Base-by-base conservation (phyloP, 441 rosid species). In the Manihot esculenta region DNA sequence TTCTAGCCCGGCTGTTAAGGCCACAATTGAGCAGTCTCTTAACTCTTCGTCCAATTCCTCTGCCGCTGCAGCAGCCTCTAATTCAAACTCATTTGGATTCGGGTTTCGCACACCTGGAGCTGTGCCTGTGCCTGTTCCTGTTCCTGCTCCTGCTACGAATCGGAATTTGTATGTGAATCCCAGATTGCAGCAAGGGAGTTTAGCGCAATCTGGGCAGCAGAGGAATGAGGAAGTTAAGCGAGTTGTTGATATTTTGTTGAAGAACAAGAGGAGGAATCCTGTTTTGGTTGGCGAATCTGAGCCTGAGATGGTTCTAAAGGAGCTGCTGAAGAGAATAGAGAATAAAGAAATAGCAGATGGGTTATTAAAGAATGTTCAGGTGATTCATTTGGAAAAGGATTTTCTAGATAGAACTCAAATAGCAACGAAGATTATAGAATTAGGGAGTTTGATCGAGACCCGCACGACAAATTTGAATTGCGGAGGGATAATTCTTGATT, bases 1-100 rank as follows among this genome's bases (percentile, higher is more conserved):
- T 80, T 94, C 98, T 1, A 94, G 99, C 62, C 97, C 97, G 0
- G 92, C 94, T 1, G 99, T 94, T n/a, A 94, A 92, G 72, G 84
- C 94, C 50, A 85, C 92, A 23, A 89, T 94, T 68, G 99, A 94
- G 77, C 96, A 92, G 71, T 89, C 97, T 61, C 20, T 70, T 1
- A 87, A 77, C 77, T 75, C 88, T 0, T 55, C 84, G 69, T 41
- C 74, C 10, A 67, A 67, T 68, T 57, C 78, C 15, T 45, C 79
- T 13, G 20, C 71, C 6, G 51, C 64, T 7, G 33, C 48, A 14
- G 8, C 56, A 20, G 54, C 48, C 20, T 17, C 80, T 9, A 89
- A 77, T 66, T 69, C 86, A 0, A 50, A 74, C 53, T 50, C 83
- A 21, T 79, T 85, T 65, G 94, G 92, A 33, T 77, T 88, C 30